phyloP scores from a whole-genome alignment of 306 rosid genomes.

The Ammopiptanthus mongolicus region DNA sequence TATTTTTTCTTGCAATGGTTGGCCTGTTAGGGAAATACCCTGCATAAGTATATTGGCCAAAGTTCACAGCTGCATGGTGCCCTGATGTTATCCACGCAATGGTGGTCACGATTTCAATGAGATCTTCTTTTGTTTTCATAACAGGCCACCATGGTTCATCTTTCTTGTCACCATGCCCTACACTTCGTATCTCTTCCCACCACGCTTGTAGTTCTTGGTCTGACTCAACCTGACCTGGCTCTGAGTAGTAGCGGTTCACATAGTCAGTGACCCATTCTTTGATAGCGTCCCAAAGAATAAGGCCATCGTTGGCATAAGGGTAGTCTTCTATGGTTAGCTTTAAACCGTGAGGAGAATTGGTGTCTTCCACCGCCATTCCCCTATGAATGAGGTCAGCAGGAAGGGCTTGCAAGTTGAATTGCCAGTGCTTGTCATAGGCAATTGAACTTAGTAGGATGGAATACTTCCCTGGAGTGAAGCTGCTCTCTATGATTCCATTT shows the following conservation, averaged over 20 bases:
- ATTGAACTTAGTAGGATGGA: conserved; percentile 49
- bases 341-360: conserved; percentile 42
- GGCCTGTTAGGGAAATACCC: conserved; percentile 53
- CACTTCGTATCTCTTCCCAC: conserved; percentile 58
- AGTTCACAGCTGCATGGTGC: conserved; percentile 65
- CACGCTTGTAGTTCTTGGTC: conserved; percentile 65
- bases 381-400: conserved; percentile 72
- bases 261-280: conserved; percentile 42
- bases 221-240: background rate
- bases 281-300: conserved; percentile 37
- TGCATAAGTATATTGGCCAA: conserved; percentile 43
- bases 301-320: conserved; percentile 52
- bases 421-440: conserved; percentile 67
- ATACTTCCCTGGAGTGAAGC: conserved; percentile 50
- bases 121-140: conserved; percentile 31
- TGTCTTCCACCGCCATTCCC: conserved; percentile 50
- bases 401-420: conserved; percentile 54
- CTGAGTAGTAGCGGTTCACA: conserved; percentile 25
- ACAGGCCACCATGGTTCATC: conserved; percentile 59
- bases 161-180: conserved; percentile 42
- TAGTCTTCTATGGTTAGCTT: conserved; percentile 39
- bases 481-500: conserved; percentile 49
- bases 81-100: conserved; percentile 46
- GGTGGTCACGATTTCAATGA: conserved; percentile 25
- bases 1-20: conserved; percentile 15